Evolutionary conservation across 371 early-diverging fungal genomes (phyloP).

Genomic region (Parasitella parasitica): DNA sequence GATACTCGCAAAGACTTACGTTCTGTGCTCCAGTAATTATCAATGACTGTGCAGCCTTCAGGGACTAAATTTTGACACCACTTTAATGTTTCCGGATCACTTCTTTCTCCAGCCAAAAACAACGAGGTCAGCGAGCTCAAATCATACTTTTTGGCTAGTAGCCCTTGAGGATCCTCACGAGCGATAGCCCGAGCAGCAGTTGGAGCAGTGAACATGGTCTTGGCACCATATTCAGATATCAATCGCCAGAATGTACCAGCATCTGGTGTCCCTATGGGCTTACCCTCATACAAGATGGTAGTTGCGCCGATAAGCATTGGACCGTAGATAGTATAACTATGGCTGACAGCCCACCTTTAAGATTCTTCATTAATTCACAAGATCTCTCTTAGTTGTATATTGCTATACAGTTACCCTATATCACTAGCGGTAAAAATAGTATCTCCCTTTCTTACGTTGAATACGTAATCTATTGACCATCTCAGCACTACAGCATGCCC

Average conservation of each 20-base stretch:
- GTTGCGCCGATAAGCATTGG: conserved; percentile 86
- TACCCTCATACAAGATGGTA: conserved; percentile 88
- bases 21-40: conserved; percentile 97
- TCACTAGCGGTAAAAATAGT: conserved; percentile 84
- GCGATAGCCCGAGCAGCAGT: conserved; percentile 88
- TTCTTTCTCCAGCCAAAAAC: conserved; percentile 91
- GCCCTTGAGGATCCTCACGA: conserved; percentile 74
- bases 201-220: conserved; percentile 90
- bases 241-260: conserved; percentile 82
- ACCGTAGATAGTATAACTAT: conserved; percentile 88
- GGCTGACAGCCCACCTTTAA: conserved; percentile 88
- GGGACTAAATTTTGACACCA: conserved; percentile 69
- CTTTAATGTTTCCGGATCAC: conserved; percentile 76
- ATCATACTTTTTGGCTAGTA: conserved; percentile 58
- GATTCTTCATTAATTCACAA: background rate
- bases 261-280: conserved; percentile 84
- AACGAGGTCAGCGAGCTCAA: conserved; percentile 62
- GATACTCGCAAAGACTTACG: too few relatives aligned
- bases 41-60: conserved; percentile 54
- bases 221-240: conserved; percentile 75
- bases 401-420: conserved; percentile 62
- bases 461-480: conserved; percentile 80
- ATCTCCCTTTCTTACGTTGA: conserved; percentile 72
- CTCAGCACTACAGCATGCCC: conserved; percentile 84
- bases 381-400: background rate